phyloP scores from a whole-genome alignment of 805 yeast species.

The Ogataea degrootiae region DNA sequence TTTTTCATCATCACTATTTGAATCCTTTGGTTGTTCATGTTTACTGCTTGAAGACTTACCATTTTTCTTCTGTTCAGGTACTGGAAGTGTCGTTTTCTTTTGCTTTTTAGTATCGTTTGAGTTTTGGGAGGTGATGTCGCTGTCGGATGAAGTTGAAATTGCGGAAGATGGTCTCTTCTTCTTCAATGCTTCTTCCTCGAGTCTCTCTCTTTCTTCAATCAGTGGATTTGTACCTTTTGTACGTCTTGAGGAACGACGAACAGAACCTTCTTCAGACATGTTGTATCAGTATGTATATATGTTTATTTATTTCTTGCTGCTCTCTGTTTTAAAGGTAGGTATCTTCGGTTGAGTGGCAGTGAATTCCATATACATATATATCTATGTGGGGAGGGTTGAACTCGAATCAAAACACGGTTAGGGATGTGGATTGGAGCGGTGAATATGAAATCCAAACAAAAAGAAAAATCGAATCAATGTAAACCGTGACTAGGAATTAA shows the following conservation, averaged over 20 bases:
- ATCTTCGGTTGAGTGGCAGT: no score
- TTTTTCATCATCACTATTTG: neutral
- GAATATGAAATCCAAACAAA: no score
- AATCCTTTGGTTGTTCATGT: conserved; percentile 18
- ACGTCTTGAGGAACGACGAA: conserved; percentile 40
- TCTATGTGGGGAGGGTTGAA: no score
- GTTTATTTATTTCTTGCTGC: no score
- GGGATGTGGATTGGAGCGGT: no score
- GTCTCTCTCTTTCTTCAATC: conserved; percentile 24
- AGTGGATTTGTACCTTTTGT: conserved; percentile 37
- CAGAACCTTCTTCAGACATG: conserved; percentile 8
- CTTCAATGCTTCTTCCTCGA: conserved; percentile 9
- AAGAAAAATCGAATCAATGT: neutral
- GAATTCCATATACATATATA: no score
- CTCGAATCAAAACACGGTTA: no score
- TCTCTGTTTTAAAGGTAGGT: no score
- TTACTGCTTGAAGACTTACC: conserved; percentile 6
- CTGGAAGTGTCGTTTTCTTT: conserved; percentile 5
- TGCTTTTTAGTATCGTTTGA: conserved; percentile 2
- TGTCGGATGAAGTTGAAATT: neutral
- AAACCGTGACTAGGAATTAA: neutral
- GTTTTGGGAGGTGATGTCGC: neutral
- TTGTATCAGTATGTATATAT: neutral
- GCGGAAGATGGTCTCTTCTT: conserved; percentile 7
- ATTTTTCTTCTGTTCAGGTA: conserved; percentile 3